Evolutionary conservation across 176 grass and related monocot species (phyloP).

Genomic region (Metroxylon sagu): DNA sequence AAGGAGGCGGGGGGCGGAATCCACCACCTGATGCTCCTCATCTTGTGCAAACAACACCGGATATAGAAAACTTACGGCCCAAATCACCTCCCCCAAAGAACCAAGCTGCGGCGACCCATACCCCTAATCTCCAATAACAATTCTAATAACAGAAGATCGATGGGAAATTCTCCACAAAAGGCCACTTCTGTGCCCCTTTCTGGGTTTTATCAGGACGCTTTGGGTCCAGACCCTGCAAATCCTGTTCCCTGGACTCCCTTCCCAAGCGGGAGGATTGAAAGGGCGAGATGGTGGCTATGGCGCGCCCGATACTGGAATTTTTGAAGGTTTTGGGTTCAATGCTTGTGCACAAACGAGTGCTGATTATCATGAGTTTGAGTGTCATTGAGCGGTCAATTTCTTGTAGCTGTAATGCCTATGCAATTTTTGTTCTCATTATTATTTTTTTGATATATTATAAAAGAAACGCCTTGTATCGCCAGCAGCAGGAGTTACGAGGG

Average conservation of each 20-base stretch:
- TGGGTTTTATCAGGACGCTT: neutral
- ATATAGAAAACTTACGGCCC: conserved; percentile 75
- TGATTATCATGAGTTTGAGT: conserved; percentile 21
- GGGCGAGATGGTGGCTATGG: conserved; percentile 21
- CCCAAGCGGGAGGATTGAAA: conserved; percentile 32
- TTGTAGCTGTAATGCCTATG: conserved; percentile 19
- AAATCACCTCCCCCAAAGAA: conserved; percentile 83
- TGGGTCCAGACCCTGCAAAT: conserved; percentile 25
- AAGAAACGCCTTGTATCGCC: no score
- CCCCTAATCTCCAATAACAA: conserved; percentile 13
- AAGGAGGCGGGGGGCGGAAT: conserved; percentile 79
- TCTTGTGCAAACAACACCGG: conserved; percentile 73
- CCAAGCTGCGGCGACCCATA: conserved; percentile 32
- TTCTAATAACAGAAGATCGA: conserved; percentile 31
- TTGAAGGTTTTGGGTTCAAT: conserved; percentile 38
- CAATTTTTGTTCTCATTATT: no score
- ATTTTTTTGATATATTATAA: no score
- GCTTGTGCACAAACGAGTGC: conserved; percentile 19
- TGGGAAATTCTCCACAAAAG: conserved; percentile 28
- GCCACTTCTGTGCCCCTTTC: conserved; percentile 5
- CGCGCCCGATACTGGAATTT: conserved; percentile 19
- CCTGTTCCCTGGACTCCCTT: conserved; percentile 27
- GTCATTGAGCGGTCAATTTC: conserved; percentile 19
- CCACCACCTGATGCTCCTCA: conserved; percentile 87
- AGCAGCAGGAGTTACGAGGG: no score